phyloP scores from a whole-genome alignment of 768 basidiomycete genomes.

The Boletus huronensis region DNA sequence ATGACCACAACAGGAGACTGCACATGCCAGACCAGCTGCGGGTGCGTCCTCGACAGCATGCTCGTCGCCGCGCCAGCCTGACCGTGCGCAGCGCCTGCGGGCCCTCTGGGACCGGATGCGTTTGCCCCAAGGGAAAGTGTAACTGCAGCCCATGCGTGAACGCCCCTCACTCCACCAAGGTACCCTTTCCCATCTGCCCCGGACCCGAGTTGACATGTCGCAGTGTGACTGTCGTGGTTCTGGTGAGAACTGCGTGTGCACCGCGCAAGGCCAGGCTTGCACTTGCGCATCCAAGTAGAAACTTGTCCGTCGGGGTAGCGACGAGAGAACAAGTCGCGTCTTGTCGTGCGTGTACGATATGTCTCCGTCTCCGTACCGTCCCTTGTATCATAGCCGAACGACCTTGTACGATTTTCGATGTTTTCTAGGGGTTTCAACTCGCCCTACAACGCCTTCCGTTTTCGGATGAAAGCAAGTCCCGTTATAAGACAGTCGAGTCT shows the following conservation, averaged over 20 bases:
- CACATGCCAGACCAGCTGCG: conserved; percentile 29
- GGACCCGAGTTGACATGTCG: background rate
- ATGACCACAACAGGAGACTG: conserved; percentile 25
- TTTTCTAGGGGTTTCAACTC: too few species aligned
- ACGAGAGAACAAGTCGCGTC: conserved; percentile 8
- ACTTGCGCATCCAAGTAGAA: conserved; percentile 19
- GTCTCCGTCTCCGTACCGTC: background rate
- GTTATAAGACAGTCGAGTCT: conserved; percentile 4
- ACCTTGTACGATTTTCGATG: conserved; percentile 3
- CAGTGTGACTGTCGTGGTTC: conserved; percentile 25
- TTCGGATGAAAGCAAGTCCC: conserved; percentile 8
- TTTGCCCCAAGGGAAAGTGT: conserved; percentile 31
- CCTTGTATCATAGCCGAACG: background rate
- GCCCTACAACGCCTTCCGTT: conserved; percentile 6
- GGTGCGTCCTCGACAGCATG: conserved; percentile 13
- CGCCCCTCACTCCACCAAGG: conserved; percentile 25
- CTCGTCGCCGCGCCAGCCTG: background rate
- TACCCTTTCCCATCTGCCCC: background rate
- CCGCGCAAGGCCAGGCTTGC: conserved; percentile 12
- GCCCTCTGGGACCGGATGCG: conserved; percentile 30
- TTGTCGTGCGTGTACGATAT: conserved; percentile 10
- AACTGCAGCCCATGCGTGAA: conserved; percentile 31
- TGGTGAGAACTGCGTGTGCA: conserved; percentile 17
- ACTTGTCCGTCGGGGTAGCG: background rate
- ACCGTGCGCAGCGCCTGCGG: conserved; percentile 27